Evolutionary conservation across 768 basidiomycete species (phyloP), one percentile per base, ranked within the genome.

Genomic region (Phlegmacium glaucopus): DNA sequence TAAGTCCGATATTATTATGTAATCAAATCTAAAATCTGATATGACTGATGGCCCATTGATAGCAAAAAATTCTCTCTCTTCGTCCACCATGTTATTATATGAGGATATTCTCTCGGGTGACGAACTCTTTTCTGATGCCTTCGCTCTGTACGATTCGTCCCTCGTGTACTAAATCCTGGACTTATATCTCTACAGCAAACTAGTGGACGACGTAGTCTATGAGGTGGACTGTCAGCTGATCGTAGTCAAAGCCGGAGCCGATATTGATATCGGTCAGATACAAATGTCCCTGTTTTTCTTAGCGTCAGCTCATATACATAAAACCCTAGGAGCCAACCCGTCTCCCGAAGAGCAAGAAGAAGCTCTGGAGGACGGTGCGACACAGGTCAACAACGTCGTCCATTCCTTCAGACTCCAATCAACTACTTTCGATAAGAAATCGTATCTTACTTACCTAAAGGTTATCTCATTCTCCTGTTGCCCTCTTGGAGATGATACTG

Each of bases 51-150:
- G 5, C 22, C 22, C 22, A 22, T 22, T 22, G 22, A 22, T 22
- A 39, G 51, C 49, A 46, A 45, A 54, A 52, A 58, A 47, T 39
- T 59, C 59, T 60, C 52, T 49, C 47, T 50, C 53, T 35, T 45
- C 29, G 37, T 35, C 51, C 57, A 65, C 53, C 70, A 90, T 93
- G 91, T 65, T 90, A 68, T 69, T 93, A 59, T 93, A 82, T 72
- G 34, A 51, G 22, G 90, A 93, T 66, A 63, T 88, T 49, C n/a
- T 96, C 48, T 67, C 82, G 42, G 80, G 67, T 38, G 92, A 95
- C 62, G 94, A 97, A 75, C 87, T 97, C 79, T 82, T 90, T 78
- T 93, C 92, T 22, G 93, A 95, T 74, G 93, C 93, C 55, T 97
- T 86, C 76, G 83, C 85, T 15, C 13, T 87, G 93, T 94, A 58